These are phyloP conservation scores for Astrocystis sublimbata DNA, from an alignment of 495 filamentous ascomycete species.

Conservation along the genomic window DNA sequence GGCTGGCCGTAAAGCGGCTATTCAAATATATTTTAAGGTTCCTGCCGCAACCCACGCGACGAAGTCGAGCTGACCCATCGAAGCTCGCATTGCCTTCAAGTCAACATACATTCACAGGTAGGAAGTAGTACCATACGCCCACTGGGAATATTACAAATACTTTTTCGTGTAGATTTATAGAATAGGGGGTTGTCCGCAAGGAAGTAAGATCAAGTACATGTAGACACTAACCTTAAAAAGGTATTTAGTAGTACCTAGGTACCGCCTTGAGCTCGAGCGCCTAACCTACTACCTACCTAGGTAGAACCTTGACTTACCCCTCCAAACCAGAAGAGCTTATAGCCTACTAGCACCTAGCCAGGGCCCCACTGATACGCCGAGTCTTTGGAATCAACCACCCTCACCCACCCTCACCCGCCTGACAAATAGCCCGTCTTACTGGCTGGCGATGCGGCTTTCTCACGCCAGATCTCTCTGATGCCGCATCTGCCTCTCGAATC, in stretches of 20 bases:
- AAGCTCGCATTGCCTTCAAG: neutral
- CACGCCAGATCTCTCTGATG: neutral
- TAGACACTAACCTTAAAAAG: too few relatives aligned
- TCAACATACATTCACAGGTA: neutral
- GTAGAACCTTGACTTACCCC: too few relatives aligned
- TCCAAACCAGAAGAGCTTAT: neutral
- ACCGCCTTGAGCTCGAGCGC: too few relatives aligned
- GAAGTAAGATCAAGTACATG: too few relatives aligned
- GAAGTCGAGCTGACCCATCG: neutral
- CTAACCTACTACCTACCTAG: too few relatives aligned
- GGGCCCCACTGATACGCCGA: slow-evolving; percentile 9
- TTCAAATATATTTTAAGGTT: neutral
- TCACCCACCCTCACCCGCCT: neutral
- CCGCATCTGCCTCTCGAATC: neutral
- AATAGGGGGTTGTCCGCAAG: too few relatives aligned
- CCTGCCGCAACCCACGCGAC: neutral
- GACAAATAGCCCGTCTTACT: slow-evolving; percentile 13
- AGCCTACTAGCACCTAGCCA: too few relatives aligned
- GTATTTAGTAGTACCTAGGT: too few relatives aligned
- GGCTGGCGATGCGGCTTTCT: neutral
- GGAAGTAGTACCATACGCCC: neutral
- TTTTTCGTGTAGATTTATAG: too few relatives aligned
- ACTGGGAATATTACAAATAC: too few relatives aligned
- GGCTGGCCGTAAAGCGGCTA: neutral
- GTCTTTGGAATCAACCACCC: slow-evolving; percentile 12